Conservation (phyloP, 2,329 filamentous ascomycete genomes). For the Epichloe scottii region DNA sequence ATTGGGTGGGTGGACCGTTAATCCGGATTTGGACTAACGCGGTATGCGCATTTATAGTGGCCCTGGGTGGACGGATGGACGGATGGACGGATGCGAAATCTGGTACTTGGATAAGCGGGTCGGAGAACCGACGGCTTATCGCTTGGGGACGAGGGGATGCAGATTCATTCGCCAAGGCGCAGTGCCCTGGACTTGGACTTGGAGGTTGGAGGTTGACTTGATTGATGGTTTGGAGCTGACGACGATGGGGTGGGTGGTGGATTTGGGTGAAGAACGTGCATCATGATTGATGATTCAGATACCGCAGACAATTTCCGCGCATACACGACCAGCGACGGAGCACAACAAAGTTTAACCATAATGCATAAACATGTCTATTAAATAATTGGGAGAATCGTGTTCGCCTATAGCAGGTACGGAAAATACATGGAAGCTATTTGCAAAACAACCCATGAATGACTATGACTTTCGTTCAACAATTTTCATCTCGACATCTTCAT, state of each 20-base stretch:
- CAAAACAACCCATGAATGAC: not conserved
- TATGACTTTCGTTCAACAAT: not conserved
- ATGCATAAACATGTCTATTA: conserved; percentile 3
- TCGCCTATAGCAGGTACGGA: not conserved
- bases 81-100: too few relatives aligned
- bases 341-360: not conserved
- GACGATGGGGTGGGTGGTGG: too few relatives aligned
- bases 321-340: not conserved
- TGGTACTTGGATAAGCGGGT: too few relatives aligned
- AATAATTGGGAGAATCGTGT: not conserved
- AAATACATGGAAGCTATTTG: not conserved
- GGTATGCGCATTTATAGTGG: too few relatives aligned
- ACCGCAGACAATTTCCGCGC: too few relatives aligned
- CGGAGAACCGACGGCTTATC: too few relatives aligned
- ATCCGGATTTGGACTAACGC: too few relatives aligned
- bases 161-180: not conserved
- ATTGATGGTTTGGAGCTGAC: not conserved
- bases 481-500: not conserved
- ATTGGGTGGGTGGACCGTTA: too few relatives aligned
- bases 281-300: too few relatives aligned
- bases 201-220: not conserved
- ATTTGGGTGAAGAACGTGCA: too few relatives aligned
- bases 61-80: too few relatives aligned
- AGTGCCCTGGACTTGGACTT: too few relatives aligned
- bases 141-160: not conserved